Evolutionary conservation across 73 alveolate species (phyloP).

Genomic region (Loxodes magnus): DNA sequence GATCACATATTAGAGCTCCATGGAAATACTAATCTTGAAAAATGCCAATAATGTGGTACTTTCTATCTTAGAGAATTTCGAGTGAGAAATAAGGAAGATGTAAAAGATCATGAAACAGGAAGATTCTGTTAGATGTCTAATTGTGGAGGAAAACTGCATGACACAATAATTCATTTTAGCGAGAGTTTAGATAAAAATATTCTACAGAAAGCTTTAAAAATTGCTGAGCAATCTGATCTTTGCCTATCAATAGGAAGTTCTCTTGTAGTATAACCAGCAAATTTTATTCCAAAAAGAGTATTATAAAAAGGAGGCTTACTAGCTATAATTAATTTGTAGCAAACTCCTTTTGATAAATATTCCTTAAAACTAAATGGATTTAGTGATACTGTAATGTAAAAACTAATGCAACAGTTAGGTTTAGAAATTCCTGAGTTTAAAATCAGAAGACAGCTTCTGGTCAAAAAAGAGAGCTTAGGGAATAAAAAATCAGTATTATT

Average conservation of each 20-base stretch:
- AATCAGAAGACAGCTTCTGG: too few relatives aligned
- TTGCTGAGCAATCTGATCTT: conserved; percentile 59
- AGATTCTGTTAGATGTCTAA: conserved; percentile 19
- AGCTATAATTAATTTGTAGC: conserved; percentile 46
- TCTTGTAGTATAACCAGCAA: conserved; percentile 91
- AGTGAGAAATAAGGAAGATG: conserved; percentile 12
- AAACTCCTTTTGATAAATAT: conserved; percentile 50
- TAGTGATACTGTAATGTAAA: conserved; percentile 54
- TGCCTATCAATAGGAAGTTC: conserved; percentile 83
- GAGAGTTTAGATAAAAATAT: conserved; percentile 36
- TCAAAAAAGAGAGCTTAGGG: too few relatives aligned
- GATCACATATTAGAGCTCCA: conserved; percentile 53
- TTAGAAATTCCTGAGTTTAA: too few relatives aligned
- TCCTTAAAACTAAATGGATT: conserved; percentile 40
- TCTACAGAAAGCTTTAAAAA: conserved; percentile 33
- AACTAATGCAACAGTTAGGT: conserved; percentile 41
- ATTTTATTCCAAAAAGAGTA: conserved; percentile 63
- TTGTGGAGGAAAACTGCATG: conserved; percentile 35
- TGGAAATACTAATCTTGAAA: conserved; percentile 64
- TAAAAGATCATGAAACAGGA: conserved; percentile 30
- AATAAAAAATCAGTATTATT: too few relatives aligned
- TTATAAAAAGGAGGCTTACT: conserved; percentile 38
- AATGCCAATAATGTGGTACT: conserved; percentile 50
- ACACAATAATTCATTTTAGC: conserved; percentile 28
- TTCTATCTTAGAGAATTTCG: conserved; percentile 34